These are phyloP conservation scores for Rossbeevera mucosa DNA, from an alignment of 768 basidiomycete species.

Conservation along the genomic window DNA sequence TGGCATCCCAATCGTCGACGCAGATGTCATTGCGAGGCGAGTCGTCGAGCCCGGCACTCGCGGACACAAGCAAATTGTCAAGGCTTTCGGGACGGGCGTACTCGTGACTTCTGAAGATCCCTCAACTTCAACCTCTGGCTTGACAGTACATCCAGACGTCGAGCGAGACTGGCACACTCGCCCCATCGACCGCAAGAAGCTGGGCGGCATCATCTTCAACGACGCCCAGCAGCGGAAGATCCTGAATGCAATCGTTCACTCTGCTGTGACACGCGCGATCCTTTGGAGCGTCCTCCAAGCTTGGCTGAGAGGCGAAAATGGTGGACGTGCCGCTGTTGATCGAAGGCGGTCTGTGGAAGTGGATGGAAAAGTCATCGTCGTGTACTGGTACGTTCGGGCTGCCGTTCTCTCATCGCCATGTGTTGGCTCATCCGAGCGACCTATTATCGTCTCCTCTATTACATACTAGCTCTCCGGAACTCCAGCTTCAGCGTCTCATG, in stretches of 20 bases:
- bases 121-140: neutral
- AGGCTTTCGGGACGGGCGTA: constrained; percentile 66
- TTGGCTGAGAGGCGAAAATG: constrained; percentile 80
- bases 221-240: constrained; percentile 64
- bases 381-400: constrained; percentile 72
- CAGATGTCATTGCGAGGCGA: constrained; percentile 81
- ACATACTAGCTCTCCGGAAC: constrained; percentile 78
- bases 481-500: constrained; percentile 83
- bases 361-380: constrained; percentile 81
- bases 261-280: constrained; percentile 76
- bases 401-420: neutral
- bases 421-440: neutral
- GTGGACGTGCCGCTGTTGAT: constrained; percentile 91
- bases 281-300: constrained; percentile 55
- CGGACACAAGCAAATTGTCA: constrained; percentile 60
- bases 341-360: constrained; percentile 80
- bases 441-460: neutral
- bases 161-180: constrained; percentile 43
- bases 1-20: constrained; percentile 82
- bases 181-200: constrained; percentile 71
- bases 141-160: neutral
- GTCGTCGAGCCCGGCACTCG: constrained; percentile 82
- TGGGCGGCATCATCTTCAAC: constrained; percentile 82
- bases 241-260: constrained; percentile 86
- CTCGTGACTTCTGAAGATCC: constrained; percentile 34